phyloP scores from a whole-genome alignment of 805 yeast species.

The Metschnikowia dekortorum region DNA sequence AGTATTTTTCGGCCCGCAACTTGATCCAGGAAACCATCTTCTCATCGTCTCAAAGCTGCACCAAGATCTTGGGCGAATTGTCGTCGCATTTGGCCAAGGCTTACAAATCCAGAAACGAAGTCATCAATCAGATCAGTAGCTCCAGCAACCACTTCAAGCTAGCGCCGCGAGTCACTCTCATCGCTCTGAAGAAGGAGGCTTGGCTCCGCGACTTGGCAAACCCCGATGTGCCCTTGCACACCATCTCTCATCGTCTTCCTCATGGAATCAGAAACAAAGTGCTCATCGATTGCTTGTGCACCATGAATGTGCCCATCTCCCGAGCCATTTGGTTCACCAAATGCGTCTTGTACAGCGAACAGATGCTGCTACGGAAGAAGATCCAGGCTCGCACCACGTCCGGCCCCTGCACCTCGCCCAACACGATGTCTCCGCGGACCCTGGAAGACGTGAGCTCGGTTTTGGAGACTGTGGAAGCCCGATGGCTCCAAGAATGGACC shows the following conservation, averaged over 20 bases:
- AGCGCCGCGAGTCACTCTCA: slow-evolving; percentile 85
- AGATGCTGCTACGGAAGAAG: slow-evolving; percentile 30
- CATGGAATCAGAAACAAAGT: slow-evolving; percentile 79
- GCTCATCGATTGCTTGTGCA: slow-evolving; percentile 68
- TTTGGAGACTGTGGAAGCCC: slow-evolving; percentile 41
- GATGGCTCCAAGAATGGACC: slow-evolving; percentile 88
- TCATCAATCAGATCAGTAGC: slow-evolving; percentile 33
- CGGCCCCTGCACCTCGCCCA: slow-evolving; percentile 1
- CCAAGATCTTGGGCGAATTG: slow-evolving; percentile 32
- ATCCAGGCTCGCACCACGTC: slow-evolving; percentile 18
- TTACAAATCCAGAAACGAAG: slow-evolving; percentile 35
- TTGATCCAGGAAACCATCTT: slow-evolving; percentile 46
- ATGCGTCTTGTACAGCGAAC: slow-evolving; percentile 70
- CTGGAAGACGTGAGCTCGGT: slow-evolving; percentile 3
- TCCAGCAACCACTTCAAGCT: slow-evolving; percentile 54
- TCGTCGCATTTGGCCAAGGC: slow-evolving; percentile 36
- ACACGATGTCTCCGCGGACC: background rate
- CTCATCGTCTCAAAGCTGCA: slow-evolving; percentile 32
- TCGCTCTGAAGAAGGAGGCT: slow-evolving; percentile 77
- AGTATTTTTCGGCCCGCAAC: slow-evolving; percentile 65
- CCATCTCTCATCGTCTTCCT: slow-evolving; percentile 75
- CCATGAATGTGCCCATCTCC: slow-evolving; percentile 64
- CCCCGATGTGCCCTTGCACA: slow-evolving; percentile 57
- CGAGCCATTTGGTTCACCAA: slow-evolving; percentile 90
- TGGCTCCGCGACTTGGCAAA: slow-evolving; percentile 84